Conservation (phyloP, 768 basidiomycete species). For the Calocera viscosa region DNA sequence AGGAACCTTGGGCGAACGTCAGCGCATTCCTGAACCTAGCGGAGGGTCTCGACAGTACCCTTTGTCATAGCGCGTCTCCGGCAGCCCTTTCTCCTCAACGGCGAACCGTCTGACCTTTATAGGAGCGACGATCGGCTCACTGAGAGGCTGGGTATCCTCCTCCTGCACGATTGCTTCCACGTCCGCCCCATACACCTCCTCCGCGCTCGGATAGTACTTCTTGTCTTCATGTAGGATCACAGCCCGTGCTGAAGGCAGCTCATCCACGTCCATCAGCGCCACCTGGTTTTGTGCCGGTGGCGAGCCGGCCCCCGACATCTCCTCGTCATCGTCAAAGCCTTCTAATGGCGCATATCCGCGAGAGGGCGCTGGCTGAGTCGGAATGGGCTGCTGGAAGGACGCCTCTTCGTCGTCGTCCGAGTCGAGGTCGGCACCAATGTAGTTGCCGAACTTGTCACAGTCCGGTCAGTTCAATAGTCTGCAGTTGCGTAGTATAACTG, state of each 20-base stretch:
- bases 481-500: neutral
- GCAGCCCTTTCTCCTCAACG: slow-evolving; percentile 90
- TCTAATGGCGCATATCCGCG: slow-evolving; percentile 50
- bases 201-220: slow-evolving; percentile 90
- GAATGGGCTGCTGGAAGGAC: slow-evolving; percentile 29
- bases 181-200: slow-evolving; percentile 81
- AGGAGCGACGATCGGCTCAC: slow-evolving; percentile 91
- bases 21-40: neutral
- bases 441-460: slow-evolving; percentile 72
- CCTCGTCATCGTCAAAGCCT: slow-evolving; percentile 54
- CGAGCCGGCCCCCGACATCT: slow-evolving; percentile 33
- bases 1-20: slow-evolving; percentile 52
- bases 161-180: slow-evolving; percentile 97
- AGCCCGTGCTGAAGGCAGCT: slow-evolving; percentile 64
- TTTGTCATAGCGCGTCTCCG: slow-evolving; percentile 94
- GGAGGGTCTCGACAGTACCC: slow-evolving; percentile 41
- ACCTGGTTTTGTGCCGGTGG: slow-evolving; percentile 36
- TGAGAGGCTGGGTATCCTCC: slow-evolving; percentile 89
- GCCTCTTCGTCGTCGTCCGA: slow-evolving; percentile 63
- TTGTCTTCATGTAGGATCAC: slow-evolving; percentile 94
- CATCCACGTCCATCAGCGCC: slow-evolving; percentile 77
- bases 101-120: slow-evolving; percentile 91
- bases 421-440: slow-evolving; percentile 88
- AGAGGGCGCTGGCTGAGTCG: slow-evolving; percentile 29
- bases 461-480: slow-evolving; percentile 10